These are phyloP conservation scores for Petunia axillaris DNA, from an alignment of 257 asterid species.

Conservation along the genomic window DNA sequence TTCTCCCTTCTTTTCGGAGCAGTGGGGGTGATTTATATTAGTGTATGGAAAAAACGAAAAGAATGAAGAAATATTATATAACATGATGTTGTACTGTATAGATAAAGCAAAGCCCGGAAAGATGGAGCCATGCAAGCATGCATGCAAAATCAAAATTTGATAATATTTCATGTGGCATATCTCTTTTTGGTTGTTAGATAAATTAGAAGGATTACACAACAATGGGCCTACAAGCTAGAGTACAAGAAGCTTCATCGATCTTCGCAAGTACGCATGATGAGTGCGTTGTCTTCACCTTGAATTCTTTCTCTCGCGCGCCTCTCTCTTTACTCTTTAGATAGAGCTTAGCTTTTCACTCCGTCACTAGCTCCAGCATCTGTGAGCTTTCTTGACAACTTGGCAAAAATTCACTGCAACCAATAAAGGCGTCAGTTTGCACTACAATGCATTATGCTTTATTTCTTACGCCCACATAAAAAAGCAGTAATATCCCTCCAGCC, in stretches of 20 bases:
- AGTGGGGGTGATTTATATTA: not conserved
- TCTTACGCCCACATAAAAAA: not conserved
- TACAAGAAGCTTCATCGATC: constrained; percentile 19
- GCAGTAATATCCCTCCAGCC: not conserved
- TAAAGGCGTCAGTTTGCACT: constrained; percentile 11
- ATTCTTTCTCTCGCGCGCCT: not conserved
- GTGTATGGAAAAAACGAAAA: not conserved
- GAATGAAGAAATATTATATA: not conserved
- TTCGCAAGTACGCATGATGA: constrained; percentile 11
- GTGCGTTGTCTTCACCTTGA: constrained; percentile 21
- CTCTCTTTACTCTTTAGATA: not conserved
- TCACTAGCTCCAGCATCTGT: not conserved
- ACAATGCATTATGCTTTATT: constrained; percentile 25
- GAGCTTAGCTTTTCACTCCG: constrained; percentile 9
- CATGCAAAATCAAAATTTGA: not conserved
- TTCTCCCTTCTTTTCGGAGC: not conserved
- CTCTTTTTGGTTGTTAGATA: not conserved
- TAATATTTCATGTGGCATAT: constrained; percentile 18
- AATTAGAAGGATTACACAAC: not conserved
- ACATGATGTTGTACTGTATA: constrained; percentile 8
- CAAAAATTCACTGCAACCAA: constrained; percentile 16
- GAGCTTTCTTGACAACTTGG: constrained; percentile 3
- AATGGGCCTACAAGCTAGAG: constrained; percentile 9
- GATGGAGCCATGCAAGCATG: constrained; percentile 17
- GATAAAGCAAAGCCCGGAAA: not conserved